Evolutionary conservation across 2,329 filamentous ascomycete species (phyloP).

Genomic region (Capronia americana): DNA sequence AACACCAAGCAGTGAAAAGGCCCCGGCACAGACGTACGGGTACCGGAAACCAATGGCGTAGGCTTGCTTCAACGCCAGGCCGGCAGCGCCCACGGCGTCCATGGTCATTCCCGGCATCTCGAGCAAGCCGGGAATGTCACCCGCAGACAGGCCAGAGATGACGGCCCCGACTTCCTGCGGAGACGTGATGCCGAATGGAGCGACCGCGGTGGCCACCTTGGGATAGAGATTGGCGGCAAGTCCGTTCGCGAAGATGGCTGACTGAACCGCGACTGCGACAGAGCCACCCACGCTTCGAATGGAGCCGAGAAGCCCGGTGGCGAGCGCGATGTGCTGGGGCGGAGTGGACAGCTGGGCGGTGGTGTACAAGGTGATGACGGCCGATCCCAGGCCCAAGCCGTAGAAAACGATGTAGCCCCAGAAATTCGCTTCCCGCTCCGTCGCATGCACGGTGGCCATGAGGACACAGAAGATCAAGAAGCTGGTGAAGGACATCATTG

Average conservation of each 20-base stretch:
- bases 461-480: constrained; percentile 22
- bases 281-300: constrained; percentile 28
- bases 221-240: constrained; percentile 23
- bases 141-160: constrained; percentile 20
- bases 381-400: constrained; percentile 26
- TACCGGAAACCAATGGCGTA: constrained; percentile 21
- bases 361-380: constrained; percentile 27
- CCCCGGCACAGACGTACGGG: constrained; percentile 10
- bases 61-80: constrained; percentile 22
- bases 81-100: constrained; percentile 24
- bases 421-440: constrained; percentile 18
- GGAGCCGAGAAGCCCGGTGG: constrained; percentile 28
- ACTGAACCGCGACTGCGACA: constrained; percentile 28
- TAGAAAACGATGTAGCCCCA: constrained; percentile 31
- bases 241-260: constrained; percentile 26
- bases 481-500: constrained; percentile 8
- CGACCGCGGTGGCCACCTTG: constrained; percentile 28
- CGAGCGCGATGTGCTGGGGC: constrained; percentile 29
- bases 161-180: constrained; percentile 14
- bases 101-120: constrained; percentile 25
- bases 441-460: constrained; percentile 24
- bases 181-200: constrained; percentile 26
- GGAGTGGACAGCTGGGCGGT: constrained; percentile 31
- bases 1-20: constrained; percentile 14
- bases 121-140: constrained; percentile 6